These are phyloP conservation scores for Stevia rebaudiana DNA, from an alignment of 140 eudicot genomes.

Conservation along the genomic window DNA sequence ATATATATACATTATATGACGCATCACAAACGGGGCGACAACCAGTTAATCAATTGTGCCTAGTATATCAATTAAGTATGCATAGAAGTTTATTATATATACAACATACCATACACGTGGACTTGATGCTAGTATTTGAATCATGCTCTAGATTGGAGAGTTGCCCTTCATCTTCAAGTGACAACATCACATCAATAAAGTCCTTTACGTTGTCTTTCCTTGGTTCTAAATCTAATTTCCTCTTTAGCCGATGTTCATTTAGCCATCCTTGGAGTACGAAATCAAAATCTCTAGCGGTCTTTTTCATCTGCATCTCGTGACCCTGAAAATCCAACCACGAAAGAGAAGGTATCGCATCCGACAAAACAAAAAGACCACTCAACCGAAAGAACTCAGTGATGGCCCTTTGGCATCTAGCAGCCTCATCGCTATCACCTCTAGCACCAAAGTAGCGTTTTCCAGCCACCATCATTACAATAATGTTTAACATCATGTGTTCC, in stretches of 20 bases:
- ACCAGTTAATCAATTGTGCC: too few species aligned
- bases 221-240: background rate
- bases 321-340: constrained; percentile 38
- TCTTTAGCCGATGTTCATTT: constrained; percentile 25
- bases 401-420: constrained; percentile 14
- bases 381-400: constrained; percentile 25
- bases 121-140: constrained; percentile 27
- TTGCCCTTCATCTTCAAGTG: constrained; percentile 21
- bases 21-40: too few species aligned
- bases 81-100: too few species aligned
- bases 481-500: constrained; percentile 22
- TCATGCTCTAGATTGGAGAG: constrained; percentile 8
- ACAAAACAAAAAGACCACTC: constrained; percentile 15
- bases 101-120: constrained; percentile 35
- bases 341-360: constrained; percentile 28
- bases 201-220: constrained; percentile 20
- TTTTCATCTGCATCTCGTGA: constrained; percentile 32
- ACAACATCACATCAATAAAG: constrained; percentile 35
- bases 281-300: constrained; percentile 28
- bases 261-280: constrained; percentile 29
- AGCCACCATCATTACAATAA: constrained; percentile 22
- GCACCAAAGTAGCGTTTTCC: constrained; percentile 30
- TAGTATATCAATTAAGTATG: too few species aligned
- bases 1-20: too few species aligned
- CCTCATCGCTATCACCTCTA: constrained; percentile 16